Percentiles rank a stretch among this genome's conserved stretches.
These are phyloP conservation scores for Gomphus sp. DNA, from an alignment of 1,284 basidiomycete genomes.

Conservation along the genomic window DNA sequence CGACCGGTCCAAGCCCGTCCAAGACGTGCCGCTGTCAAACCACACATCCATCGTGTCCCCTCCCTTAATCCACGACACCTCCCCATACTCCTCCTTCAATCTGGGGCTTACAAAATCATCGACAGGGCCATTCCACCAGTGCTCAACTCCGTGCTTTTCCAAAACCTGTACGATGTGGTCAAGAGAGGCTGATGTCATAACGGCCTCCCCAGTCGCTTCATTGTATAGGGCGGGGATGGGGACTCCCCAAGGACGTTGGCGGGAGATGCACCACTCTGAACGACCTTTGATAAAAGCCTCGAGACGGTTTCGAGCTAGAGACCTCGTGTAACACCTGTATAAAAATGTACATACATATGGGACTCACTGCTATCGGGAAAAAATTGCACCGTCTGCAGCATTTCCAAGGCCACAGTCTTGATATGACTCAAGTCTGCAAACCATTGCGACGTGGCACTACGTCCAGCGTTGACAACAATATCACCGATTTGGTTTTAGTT, in stretches of 20 bases:
- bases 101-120: slow-evolving; percentile 73
- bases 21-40: slow-evolving; percentile 97
- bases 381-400: slow-evolving; percentile 71
- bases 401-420: slow-evolving; percentile 67
- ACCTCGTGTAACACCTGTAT: slow-evolving; percentile 1
- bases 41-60: slow-evolving; percentile 98
- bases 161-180: slow-evolving; percentile 74
- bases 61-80: slow-evolving; percentile 60
- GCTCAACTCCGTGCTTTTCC: slow-evolving; percentile 59
- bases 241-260: slow-evolving; percentile 96
- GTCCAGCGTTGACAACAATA: background rate
- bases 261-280: slow-evolving; percentile 98
- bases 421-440: slow-evolving; percentile 87
- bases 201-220: slow-evolving; percentile 48
- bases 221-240: slow-evolving; percentile 90
- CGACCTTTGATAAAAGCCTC: slow-evolving; percentile 80
- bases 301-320: slow-evolving; percentile 72
- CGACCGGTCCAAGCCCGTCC: slow-evolving; percentile 65
- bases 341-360: slow-evolving; percentile 1
- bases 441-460: slow-evolving; percentile 95
- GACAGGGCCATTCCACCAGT: slow-evolving; percentile 91
- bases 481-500: background rate
- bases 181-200: slow-evolving; percentile 64
- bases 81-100: slow-evolving; percentile 32
- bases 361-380: slow-evolving; percentile 69